Evolutionary conservation across 2,329 filamentous ascomycete species (phyloP), one percentile per base, ranked within the genome.

Genomic region (Apiospora sp.): DNA sequence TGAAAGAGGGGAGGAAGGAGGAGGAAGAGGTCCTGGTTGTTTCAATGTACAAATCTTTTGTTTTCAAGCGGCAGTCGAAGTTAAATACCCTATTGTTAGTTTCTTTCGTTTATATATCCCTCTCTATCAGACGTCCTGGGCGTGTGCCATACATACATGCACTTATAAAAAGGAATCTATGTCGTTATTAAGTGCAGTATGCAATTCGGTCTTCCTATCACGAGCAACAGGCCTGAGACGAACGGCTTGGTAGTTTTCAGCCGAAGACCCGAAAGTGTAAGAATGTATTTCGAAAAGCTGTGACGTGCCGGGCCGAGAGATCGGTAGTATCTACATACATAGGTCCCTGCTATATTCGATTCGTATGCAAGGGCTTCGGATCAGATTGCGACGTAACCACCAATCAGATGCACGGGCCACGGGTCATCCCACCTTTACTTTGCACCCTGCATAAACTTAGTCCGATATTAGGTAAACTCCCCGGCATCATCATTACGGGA

Each of bases 371-470:
- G 54, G 54, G 30, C 19, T 30, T 37, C 54, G 54, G 54, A 61
- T 61, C 54, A 48, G 54, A 22, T 37, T 37, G 19, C 54, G 34
- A 14, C 4, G 10, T 6, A 22, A 41, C 41, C 22, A 24, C 58
- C 58, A 64, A 64, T 41, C 58, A 64, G 22, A 37, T 41, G 34
- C 30, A 64, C 58, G 30, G 58, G 34, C 58, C 34, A 64, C 22
- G 54, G 54, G 27, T 37, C 30, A 61, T 61, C 54, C 54, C 54
- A 37, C 54, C 58, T 41, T 64, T 22, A 19, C 58, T 37, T 34
- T 41, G 54, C 34, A 41, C 58, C 58, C 58, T 64, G 58, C 58
- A 64, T 64, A 22, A 64, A 64, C 22, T n/a, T 41, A 64, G 58
- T 41, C 58, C 34, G 58, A 41, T 34, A 5, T 64, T 13, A 41